A percentile compares a stretch with the other conserved stretches of the same genome.
phyloP scores from a whole-genome alignment of 2,329 filamentous ascomycete species.

The Bipolaris cookei region DNA sequence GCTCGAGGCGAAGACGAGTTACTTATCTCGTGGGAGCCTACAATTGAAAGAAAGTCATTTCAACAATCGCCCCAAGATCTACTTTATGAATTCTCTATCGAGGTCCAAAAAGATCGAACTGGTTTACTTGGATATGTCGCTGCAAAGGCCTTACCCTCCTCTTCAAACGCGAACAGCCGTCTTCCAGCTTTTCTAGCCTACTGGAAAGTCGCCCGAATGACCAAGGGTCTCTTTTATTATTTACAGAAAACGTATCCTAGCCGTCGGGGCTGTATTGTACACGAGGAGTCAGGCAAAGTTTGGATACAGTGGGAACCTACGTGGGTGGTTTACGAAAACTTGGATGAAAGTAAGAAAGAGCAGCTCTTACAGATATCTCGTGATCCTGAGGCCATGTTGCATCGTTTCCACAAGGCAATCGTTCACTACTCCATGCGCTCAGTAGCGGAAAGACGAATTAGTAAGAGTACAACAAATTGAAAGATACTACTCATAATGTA shows the following conservation, averaged over 20 bases:
- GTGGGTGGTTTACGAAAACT: constrained; percentile 19
- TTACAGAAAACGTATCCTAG: constrained; percentile 14
- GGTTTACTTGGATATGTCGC: constrained; percentile 18
- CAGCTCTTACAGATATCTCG: constrained; percentile 2
- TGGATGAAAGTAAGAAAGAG: constrained; percentile 9
- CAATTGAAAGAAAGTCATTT: constrained; percentile 8
- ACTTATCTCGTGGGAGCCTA: constrained; percentile 19
- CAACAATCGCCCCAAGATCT: not conserved
- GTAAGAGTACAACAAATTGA: not conserved
- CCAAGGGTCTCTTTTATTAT: constrained; percentile 14
- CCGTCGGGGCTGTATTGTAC: constrained; percentile 11
- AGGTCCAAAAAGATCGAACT: constrained; percentile 7
- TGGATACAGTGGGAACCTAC: constrained; percentile 23
- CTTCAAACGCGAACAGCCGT: constrained; percentile 2
- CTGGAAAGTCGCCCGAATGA: constrained; percentile 14
- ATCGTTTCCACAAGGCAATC: constrained; percentile 12
- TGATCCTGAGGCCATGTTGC: constrained; percentile 11
- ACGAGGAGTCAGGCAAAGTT: constrained; percentile 12
- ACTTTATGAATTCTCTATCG: constrained; percentile 4
- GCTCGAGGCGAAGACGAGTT: constrained; percentile 10
- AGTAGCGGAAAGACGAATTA: constrained; percentile 7
- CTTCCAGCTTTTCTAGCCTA: constrained; percentile 20
- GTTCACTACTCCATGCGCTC: constrained; percentile 14
- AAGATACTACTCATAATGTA: not conserved
- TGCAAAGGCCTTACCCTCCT: constrained; percentile 3